Evolutionary conservation across 2,329 filamentous ascomycete species (phyloP).

Genomic region (Talaromyces sp.): DNA sequence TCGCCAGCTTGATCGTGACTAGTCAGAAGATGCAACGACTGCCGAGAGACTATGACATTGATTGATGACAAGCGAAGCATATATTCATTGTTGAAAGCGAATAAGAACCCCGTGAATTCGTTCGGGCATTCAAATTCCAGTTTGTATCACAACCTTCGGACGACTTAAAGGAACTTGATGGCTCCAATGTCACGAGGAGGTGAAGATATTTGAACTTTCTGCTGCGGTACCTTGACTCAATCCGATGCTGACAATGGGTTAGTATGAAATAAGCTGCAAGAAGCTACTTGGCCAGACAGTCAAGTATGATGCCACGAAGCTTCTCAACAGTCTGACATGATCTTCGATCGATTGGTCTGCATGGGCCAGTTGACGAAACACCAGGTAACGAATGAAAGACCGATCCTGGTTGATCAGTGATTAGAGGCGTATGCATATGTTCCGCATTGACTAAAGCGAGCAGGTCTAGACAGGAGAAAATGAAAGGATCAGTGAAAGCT

Average conservation of each 20-base stretch:
- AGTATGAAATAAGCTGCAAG: background rate
- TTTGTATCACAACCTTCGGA: slow-evolving; percentile 1
- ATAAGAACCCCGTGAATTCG: background rate
- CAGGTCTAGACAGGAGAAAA: background rate
- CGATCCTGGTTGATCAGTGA: background rate
- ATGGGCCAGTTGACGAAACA: slow-evolving; percentile 8
- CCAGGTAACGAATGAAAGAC: slow-evolving; percentile 5
- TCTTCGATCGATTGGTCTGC: slow-evolving; percentile 12
- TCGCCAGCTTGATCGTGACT: background rate
- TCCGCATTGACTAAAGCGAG: background rate
- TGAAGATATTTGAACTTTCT: background rate
- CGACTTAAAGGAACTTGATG: background rate
- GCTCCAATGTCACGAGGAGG: background rate
- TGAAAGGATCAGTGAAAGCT: background rate
- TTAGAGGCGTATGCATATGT: slow-evolving; percentile 2
- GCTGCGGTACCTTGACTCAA: background rate
- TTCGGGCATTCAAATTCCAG: slow-evolving; percentile 1
- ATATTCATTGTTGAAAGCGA: background rate
- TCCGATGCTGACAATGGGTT: background rate
- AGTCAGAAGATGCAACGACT: background rate
- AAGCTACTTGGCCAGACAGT: background rate
- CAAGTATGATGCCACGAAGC: background rate
- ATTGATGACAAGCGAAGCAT: background rate
- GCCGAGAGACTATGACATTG: background rate
- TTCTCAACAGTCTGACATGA: slow-evolving; percentile 3